Percentiles rank a stretch among this genome's conserved stretches.
phyloP scores from a whole-genome alignment of 805 yeast genomes.

The Ogataea paradorogensis region DNA sequence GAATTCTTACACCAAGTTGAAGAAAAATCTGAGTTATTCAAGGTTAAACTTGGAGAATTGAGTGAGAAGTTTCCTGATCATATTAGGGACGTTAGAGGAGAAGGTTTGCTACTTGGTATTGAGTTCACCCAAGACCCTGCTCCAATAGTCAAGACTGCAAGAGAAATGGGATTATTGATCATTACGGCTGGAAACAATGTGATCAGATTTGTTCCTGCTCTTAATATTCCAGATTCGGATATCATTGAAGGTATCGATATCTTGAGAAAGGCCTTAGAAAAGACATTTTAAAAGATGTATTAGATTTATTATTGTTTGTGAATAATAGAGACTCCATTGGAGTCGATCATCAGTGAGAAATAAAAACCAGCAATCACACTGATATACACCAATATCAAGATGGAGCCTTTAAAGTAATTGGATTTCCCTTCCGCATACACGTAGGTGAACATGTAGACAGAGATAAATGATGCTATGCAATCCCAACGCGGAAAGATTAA shows the following conservation, averaged over 20 bases:
- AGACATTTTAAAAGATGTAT: conserved; percentile 21
- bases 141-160: conserved; percentile 61
- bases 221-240: conserved; percentile 71
- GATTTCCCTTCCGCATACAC: conserved; percentile 96
- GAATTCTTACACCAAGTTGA: conserved; percentile 61
- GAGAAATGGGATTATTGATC: conserved; percentile 76
- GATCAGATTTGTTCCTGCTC: conserved; percentile 86
- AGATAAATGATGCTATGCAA: conserved; percentile 74
- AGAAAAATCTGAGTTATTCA: conserved; percentile 56
- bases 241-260: conserved; percentile 71
- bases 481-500: conserved; percentile 96
- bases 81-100: conserved; percentile 75
- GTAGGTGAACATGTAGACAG: conserved; percentile 87
- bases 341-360: conserved; percentile 47
- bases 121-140: conserved; percentile 68
- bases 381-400: conserved; percentile 72
- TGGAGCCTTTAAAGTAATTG: conserved; percentile 93
- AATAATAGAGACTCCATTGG: conserved; percentile 15
- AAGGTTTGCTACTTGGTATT: conserved; percentile 82
- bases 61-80: conserved; percentile 56
- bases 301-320: background rate
- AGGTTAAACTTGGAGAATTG: conserved; percentile 46
- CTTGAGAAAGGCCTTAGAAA: conserved; percentile 53
- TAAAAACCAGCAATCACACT: conserved; percentile 81
- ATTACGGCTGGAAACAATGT: conserved; percentile 94